phyloP scores from a whole-genome alignment of 106 monocot genomes.

The Apostasia shenzhenica region DNA sequence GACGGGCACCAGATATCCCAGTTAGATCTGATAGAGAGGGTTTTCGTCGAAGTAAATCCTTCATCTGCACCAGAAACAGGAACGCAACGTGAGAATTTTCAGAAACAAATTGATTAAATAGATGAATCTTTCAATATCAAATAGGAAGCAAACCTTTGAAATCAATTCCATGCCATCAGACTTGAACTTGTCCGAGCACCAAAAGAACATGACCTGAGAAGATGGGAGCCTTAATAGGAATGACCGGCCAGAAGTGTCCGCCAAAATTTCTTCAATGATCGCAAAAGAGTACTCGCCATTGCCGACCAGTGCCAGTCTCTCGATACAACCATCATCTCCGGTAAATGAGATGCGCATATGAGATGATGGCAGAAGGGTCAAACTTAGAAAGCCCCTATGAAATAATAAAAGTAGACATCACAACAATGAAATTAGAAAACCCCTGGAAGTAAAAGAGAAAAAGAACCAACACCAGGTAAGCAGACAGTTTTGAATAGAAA shows the following conservation, averaged over 20 bases:
- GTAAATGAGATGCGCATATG: slow-evolving; percentile 60
- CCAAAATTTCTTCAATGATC: slow-evolving; percentile 61
- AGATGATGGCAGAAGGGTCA: slow-evolving; percentile 73
- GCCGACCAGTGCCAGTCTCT: slow-evolving; percentile 41
- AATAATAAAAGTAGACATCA: slow-evolving; percentile 4
- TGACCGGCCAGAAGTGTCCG: slow-evolving; percentile 75
- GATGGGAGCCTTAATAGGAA: slow-evolving; percentile 49
- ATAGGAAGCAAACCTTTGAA: slow-evolving; percentile 38
- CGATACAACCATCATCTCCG: slow-evolving; percentile 67
- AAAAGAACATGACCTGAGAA: slow-evolving; percentile 48
- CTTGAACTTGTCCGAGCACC: slow-evolving; percentile 91
- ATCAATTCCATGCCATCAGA: slow-evolving; percentile 48
- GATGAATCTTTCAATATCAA: background rate
- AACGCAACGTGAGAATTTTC: background rate
- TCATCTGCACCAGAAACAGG: slow-evolving; percentile 49
- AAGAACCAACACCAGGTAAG: too few relatives aligned
- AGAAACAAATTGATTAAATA: too few relatives aligned
- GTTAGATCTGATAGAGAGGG: slow-evolving; percentile 76
- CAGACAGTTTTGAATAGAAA: too few relatives aligned
- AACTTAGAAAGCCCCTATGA: slow-evolving; percentile 69
- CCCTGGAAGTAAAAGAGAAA: too few relatives aligned
- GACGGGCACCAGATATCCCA: slow-evolving; percentile 65
- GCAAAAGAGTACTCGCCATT: slow-evolving; percentile 35
- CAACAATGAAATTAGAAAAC: too few relatives aligned
- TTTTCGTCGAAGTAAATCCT: slow-evolving; percentile 53